Conservation (phyloP, 129 eudicot species). For the Kitagawia praeruptora region DNA sequence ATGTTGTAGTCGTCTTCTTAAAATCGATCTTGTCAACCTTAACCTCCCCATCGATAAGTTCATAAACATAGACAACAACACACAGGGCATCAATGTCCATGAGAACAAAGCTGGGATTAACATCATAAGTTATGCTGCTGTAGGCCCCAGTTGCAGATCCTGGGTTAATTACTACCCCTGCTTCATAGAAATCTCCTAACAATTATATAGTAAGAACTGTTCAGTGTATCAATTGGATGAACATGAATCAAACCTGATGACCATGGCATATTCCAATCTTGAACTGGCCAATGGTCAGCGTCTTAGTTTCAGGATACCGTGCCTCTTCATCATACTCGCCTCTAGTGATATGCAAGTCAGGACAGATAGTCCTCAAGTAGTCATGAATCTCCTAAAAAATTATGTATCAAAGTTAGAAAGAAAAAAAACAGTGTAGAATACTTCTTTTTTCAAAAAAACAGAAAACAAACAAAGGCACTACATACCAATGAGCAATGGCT, state of each 20-base stretch:
- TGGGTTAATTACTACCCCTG: slow-evolving; percentile 95
- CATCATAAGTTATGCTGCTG: slow-evolving; percentile 94
- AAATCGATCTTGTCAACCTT: slow-evolving; percentile 97
- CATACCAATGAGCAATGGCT: not conserved
- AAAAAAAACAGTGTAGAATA: not conserved
- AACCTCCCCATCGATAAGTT: slow-evolving; percentile 97
- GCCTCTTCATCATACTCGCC: slow-evolving; percentile 99
- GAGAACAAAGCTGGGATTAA: slow-evolving; percentile 96
- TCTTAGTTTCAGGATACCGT: slow-evolving; percentile 84
- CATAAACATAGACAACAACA: slow-evolving; percentile 94
- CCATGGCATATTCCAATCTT: slow-evolving; percentile 98
- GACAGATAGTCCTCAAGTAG: slow-evolving; percentile 83
- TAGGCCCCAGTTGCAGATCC: slow-evolving; percentile 99
- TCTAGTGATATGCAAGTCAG: slow-evolving; percentile 82
- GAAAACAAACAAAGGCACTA: not conserved
- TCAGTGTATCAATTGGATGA: not conserved
- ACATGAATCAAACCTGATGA: slow-evolving; percentile 62
- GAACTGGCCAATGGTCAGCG: slow-evolving; percentile 89
- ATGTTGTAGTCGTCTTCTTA: slow-evolving; percentile 68
- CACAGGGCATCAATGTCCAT: slow-evolving; percentile 97
- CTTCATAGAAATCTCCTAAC: slow-evolving; percentile 28
- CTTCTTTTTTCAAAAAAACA: not conserved
- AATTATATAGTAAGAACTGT: not conserved
- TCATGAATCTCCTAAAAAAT: slow-evolving; percentile 82
- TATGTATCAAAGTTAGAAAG: not conserved